Conservation (phyloP, 768 basidiomycete species). For the Panaeolus cyanescens region DNA sequence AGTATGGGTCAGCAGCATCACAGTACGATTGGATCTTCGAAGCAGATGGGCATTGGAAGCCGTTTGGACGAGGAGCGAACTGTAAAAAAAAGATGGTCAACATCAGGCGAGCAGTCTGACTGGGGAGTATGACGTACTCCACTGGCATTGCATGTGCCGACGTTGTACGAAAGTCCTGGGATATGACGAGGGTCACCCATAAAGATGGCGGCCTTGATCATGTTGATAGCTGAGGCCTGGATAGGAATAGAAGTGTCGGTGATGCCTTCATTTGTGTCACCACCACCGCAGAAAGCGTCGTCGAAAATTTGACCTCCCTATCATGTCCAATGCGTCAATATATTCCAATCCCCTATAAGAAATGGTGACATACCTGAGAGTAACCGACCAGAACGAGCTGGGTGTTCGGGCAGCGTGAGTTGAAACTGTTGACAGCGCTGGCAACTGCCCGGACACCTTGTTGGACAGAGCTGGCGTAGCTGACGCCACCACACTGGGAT, state of each 20-base stretch:
- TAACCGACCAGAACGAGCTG: constrained; percentile 34
- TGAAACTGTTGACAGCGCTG: constrained; percentile 31
- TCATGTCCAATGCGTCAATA: neutral
- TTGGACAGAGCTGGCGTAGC: constrained; percentile 31
- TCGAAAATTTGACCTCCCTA: constrained; percentile 37
- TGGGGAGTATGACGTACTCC: constrained; percentile 22
- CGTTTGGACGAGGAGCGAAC: constrained; percentile 34
- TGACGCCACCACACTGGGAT: constrained; percentile 30
- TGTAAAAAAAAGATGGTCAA: neutral
- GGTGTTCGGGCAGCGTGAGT: constrained; percentile 29
- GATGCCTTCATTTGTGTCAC: constrained; percentile 32
- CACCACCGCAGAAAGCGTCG: constrained; percentile 34
- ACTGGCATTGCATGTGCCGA: constrained; percentile 31
- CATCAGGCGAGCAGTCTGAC: neutral
- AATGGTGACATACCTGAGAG: constrained; percentile 25
- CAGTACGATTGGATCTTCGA: constrained; percentile 32
- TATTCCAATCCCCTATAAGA: neutral
- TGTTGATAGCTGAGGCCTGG: constrained; percentile 24
- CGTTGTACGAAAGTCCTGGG: constrained; percentile 31
- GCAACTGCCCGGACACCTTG: constrained; percentile 31
- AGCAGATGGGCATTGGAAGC: constrained; percentile 31
- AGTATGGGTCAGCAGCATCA: constrained; percentile 34
- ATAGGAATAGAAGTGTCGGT: constrained; percentile 30
- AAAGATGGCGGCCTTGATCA: constrained; percentile 35
- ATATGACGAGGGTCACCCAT: constrained; percentile 35